Base-by-base conservation (phyloP, 1,139 yeast species). In the Scheffersomyces cryptocercus region DNA sequence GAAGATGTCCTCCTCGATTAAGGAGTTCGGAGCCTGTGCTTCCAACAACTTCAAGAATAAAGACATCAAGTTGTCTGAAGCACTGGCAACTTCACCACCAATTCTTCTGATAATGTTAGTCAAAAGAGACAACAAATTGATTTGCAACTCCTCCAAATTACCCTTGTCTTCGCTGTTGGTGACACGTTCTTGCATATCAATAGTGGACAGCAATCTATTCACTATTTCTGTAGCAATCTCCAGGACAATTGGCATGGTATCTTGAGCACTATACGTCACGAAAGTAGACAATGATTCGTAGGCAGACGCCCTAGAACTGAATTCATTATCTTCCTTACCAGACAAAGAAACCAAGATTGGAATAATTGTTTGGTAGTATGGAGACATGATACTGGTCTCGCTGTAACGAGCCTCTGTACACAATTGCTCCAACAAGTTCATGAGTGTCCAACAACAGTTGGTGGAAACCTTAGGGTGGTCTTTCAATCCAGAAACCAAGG, bases 401-500 rank as follows among this genome's bases (percentile, higher is more conserved):
- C 69, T 69, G 29, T 67, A 64, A 1, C 80, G 73, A 10, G 84
- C 84, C 42, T 84, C 85, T 26, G 67, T 57, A 52, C 87, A 81
- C 48, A 91, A 70, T 64, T 90, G 97, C 65, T 93, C 98, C 36
- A 88, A 80, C 53, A 93, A 75, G 64, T 93, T 93, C 72, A 93
- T 93, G 48, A 93, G 77, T 4, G 97, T 85, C 99, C 99, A 93
- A 67, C 98, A 89, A 68, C 97, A 90, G 71, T 95, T 93, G 29
- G 97, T 88, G 5, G 93, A 81, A 29, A 93, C 96, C 66, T 87
- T 88, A 38, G 97, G 90, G 64, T 89, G 95, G 64, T 91, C 98
- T 52, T 77, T 80, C 52, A 93, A 75, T 12, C 99, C 99, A 36
- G 74, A 65, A 36, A 85, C 68, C 49, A 93, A 77, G 0, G 96